Evolutionary conservation across 192 early-diverging fungal genomes (phyloP).

Genomic region (Phlyctochytrium planicorne): DNA sequence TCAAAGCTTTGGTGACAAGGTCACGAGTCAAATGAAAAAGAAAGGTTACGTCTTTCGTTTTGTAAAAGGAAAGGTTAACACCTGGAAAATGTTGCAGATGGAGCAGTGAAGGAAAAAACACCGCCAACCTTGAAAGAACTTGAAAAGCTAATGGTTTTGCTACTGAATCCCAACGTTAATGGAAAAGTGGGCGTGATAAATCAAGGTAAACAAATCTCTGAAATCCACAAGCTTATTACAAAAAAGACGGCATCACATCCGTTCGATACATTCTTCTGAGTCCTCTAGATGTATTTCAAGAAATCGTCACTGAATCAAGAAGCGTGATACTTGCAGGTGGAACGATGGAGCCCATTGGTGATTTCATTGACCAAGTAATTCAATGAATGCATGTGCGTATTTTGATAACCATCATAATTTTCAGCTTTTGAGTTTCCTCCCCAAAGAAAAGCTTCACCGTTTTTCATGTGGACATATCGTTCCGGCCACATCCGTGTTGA

Average conservation of each 20-base stretch:
- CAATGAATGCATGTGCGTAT: neutral
- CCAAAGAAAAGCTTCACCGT: conserved; percentile 44
- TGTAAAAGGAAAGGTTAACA: too few species aligned
- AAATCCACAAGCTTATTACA: too few species aligned
- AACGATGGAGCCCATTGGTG: conserved; percentile 83
- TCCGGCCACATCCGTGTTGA: conserved; percentile 69
- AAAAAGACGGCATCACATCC: too few species aligned
- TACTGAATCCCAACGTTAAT: too few species aligned
- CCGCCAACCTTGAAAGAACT: too few species aligned
- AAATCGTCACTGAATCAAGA: conserved; percentile 75
- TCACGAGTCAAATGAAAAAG: too few species aligned
- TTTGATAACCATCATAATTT: too few species aligned
- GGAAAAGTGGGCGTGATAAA: too few species aligned
- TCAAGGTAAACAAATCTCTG: too few species aligned
- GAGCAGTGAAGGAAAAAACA: conserved; percentile 8
- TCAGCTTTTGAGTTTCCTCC: conserved; percentile 59
- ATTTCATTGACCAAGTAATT: conserved; percentile 33
- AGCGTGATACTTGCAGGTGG: conserved; percentile 88
- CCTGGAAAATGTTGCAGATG: neutral
- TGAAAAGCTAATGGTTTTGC: too few species aligned
- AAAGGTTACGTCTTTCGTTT: too few species aligned
- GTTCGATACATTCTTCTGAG: conserved; percentile 87
- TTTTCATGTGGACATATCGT: conserved; percentile 90
- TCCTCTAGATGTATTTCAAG: conserved; percentile 75
- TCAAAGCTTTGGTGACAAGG: conserved; percentile 21